Conservation (phyloP, 768 basidiomycete species). For the Pleurotus citrinopileatus region DNA sequence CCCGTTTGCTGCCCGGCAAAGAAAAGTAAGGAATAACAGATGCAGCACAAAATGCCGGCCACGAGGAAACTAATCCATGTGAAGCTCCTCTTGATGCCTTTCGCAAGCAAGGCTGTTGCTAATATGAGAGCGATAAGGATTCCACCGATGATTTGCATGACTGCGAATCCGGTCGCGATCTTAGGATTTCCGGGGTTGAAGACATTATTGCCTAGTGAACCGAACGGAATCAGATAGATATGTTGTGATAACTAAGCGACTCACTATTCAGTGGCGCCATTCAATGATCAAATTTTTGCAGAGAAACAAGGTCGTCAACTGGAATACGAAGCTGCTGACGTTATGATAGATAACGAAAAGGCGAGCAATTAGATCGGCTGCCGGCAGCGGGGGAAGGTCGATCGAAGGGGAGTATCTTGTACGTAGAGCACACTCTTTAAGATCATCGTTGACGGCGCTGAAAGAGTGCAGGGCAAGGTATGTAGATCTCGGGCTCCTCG, state of each 20-base stretch:
- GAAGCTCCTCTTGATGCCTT: conserved; percentile 2
- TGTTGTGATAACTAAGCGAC: not conserved
- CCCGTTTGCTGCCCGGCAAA: conserved; percentile 5
- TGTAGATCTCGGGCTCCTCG: not conserved
- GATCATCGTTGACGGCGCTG: not conserved
- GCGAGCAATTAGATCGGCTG: too few species aligned
- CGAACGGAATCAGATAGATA: not conserved
- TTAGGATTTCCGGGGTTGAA: not conserved
- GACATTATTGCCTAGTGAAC: not conserved
- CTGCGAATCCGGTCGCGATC: not conserved
- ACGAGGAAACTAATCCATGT: conserved; percentile 2
- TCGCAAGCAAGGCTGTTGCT: not conserved
- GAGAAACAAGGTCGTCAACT: too few species aligned
- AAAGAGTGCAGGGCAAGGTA: too few species aligned
- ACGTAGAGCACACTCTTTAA: not conserved
- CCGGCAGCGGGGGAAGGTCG: not conserved
- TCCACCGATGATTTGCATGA: not conserved
- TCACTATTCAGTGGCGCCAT: not conserved
- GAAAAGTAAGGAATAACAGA: conserved; percentile 1
- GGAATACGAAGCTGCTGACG: too few species aligned
- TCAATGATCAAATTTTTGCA: not conserved
- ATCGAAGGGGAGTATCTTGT: not conserved
- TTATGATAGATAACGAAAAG: not conserved
- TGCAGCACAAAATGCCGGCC: not conserved
- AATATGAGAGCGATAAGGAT: not conserved